A percentile compares a stretch with the other conserved stretches of the same genome.
phyloP scores from a whole-genome alignment of 2,329 filamentous ascomycete genomes.

The Aspergillus latus region DNA sequence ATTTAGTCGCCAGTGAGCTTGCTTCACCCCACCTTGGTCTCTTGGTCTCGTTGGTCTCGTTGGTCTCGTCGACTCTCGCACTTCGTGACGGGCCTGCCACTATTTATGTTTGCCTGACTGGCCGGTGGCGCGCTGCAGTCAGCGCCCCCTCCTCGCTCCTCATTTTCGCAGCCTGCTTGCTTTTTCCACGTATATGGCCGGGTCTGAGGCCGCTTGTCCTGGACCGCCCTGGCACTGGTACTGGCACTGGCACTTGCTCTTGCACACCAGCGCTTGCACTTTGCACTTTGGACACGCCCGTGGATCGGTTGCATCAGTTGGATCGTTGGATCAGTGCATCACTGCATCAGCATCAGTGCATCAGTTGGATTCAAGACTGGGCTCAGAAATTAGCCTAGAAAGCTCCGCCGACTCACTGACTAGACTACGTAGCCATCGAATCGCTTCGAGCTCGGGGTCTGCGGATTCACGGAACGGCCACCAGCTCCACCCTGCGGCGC shows the following conservation, averaged over 20 bases:
- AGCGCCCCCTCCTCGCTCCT: slow-evolving; percentile 23
- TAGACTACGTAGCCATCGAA: not conserved
- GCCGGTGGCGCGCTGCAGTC: slow-evolving; percentile 19
- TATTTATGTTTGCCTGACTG: slow-evolving; percentile 17
- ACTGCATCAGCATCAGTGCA: slow-evolving; percentile 2
- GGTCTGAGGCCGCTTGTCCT: not conserved
- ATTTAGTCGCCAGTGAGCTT: not conserved
- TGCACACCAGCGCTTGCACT: too few species aligned
- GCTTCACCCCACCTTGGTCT: slow-evolving; percentile 8
- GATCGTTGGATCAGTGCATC: too few species aligned
- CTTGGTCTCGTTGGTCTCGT: too few species aligned
- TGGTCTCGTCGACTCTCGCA: too few species aligned
- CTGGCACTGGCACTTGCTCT: too few species aligned
- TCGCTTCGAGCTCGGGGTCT: not conserved
- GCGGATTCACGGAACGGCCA: slow-evolving; percentile 4
- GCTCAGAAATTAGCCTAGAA: not conserved
- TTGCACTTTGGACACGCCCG: too few species aligned
- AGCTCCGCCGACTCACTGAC: not conserved
- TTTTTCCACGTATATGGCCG: not conserved
- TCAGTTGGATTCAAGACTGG: slow-evolving; percentile 3
- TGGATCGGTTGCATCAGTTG: too few species aligned
- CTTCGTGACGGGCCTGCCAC: slow-evolving; percentile 1
- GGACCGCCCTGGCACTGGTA: too few species aligned
- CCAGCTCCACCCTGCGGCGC: slow-evolving; percentile 6
- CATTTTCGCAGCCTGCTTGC: not conserved